These are phyloP conservation scores for Cercophora scortea DNA, from an alignment of 495 filamentous ascomycete species.

Conservation along the genomic window DNA sequence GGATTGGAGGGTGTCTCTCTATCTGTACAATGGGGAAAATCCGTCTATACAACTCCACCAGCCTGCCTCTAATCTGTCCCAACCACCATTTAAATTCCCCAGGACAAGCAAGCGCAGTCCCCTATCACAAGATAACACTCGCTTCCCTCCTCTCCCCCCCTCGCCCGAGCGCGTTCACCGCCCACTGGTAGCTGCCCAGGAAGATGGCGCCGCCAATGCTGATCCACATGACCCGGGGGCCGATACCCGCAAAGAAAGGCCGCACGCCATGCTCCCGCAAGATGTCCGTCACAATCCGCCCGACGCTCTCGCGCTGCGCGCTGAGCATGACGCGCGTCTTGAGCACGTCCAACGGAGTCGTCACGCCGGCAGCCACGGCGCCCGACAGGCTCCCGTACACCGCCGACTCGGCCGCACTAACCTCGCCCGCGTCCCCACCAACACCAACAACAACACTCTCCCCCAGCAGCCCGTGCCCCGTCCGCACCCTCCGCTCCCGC, in stretches of 20 bases:
- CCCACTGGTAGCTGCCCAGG: constrained; percentile 91
- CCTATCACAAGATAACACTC: not conserved
- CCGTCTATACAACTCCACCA: too few species aligned
- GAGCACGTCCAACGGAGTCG: constrained; percentile 90
- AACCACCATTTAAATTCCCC: too few species aligned
- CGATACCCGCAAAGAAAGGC: constrained; percentile 83
- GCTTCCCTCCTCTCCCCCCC: not conserved
- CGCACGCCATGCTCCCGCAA: constrained; percentile 60
- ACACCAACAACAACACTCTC: constrained; percentile 3
- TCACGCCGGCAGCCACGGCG: constrained; percentile 77
- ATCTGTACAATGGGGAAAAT: too few species aligned
- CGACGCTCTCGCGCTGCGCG: constrained; percentile 47
- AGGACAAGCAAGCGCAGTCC: not conserved
- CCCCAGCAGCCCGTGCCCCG: constrained; percentile 43
- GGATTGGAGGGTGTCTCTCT: too few species aligned
- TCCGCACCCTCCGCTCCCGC: constrained; percentile 24
- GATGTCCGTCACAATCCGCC: constrained; percentile 56
- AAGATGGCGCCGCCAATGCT: constrained; percentile 90
- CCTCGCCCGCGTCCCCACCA: constrained; percentile 38
- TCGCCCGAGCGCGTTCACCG: constrained; percentile 56
- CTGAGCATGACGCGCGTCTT: constrained; percentile 96
- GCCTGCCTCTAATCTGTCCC: too few species aligned
- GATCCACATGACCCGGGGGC: constrained; percentile 89
- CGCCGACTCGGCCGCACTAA: constrained; percentile 71
- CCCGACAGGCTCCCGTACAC: constrained; percentile 80